A percentile compares a stretch with the other conserved stretches of the same genome.
Conservation (phyloP, 257 asterid genomes). For the Osmanthus fragrans region DNA sequence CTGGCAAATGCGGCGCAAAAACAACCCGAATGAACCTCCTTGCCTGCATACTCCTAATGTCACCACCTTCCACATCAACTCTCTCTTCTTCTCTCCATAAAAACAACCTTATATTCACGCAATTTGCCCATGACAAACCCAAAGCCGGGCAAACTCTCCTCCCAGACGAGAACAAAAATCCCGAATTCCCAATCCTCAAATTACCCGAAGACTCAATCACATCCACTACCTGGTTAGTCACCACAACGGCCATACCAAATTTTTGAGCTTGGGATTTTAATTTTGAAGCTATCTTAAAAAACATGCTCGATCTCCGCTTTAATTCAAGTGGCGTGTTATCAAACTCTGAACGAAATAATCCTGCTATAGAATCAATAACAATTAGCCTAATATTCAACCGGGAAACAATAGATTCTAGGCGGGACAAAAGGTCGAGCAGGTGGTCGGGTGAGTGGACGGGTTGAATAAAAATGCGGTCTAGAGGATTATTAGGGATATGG, state of each 20-base stretch:
- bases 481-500: conserved; percentile 42
- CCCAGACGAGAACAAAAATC: conserved; percentile 58
- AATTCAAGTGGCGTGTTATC: conserved; percentile 65
- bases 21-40: conserved; percentile 73
- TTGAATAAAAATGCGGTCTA: conserved; percentile 49
- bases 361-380: conserved; percentile 86
- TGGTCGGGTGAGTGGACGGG: conserved; percentile 72
- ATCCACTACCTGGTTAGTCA: conserved; percentile 84
- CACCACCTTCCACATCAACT: conserved; percentile 34
- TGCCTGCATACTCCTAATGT: conserved; percentile 21
- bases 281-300: conserved; percentile 73
- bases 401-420: conserved; percentile 51
- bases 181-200: conserved; percentile 61
- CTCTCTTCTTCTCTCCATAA: conserved; percentile 65
- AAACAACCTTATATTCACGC: conserved; percentile 78
- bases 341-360: conserved; percentile 76
- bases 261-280: conserved; percentile 54
- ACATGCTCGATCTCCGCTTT: conserved; percentile 60
- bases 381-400: conserved; percentile 51
- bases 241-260: conserved; percentile 76
- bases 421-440: conserved; percentile 86
- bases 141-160: conserved; percentile 73
- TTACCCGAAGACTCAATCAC: conserved; percentile 52
- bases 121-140: conserved; percentile 93
- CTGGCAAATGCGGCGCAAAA: conserved; percentile 86